Percentiles rank a stretch among this genome's conserved stretches.
Conservation (phyloP, 192 early-diverging fungal genomes). For the Spinellus fusiger region DNA sequence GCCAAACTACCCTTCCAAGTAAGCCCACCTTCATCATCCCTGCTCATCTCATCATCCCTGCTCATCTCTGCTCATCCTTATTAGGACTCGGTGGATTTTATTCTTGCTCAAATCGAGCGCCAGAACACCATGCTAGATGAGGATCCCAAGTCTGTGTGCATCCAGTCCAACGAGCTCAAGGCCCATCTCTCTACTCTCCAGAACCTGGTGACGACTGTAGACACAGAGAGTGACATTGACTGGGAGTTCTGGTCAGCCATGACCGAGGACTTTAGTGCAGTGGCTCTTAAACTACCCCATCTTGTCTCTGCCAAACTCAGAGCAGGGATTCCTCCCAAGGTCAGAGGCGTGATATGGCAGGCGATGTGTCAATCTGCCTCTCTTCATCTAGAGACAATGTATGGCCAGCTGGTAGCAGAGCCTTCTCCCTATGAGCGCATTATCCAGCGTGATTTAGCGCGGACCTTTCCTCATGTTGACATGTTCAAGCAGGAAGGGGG, state of each 20-base stretch:
- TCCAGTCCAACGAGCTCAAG: constrained; percentile 48
- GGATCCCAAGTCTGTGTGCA: constrained; percentile 52
- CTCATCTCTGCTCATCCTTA: background rate
- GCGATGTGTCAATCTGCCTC: constrained; percentile 80
- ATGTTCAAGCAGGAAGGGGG: constrained; percentile 81
- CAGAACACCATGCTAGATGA: constrained; percentile 48
- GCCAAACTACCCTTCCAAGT: constrained; percentile 49
- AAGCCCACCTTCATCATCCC: background rate
- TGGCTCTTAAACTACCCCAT: constrained; percentile 60
- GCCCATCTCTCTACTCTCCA: constrained; percentile 49
- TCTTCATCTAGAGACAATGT: constrained; percentile 74
- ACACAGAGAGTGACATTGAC: constrained; percentile 30
- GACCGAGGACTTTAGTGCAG: constrained; percentile 65
- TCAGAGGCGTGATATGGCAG: constrained; percentile 89
- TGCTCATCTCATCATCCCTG: constrained; percentile 1
- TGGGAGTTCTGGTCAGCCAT: constrained; percentile 80
- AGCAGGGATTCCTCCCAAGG: constrained; percentile 71
- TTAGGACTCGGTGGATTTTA: constrained; percentile 46
- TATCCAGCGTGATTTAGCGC: constrained; percentile 86
- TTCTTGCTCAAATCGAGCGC: constrained; percentile 50
- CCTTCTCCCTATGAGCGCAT: constrained; percentile 80
- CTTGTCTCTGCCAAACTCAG: constrained; percentile 64
- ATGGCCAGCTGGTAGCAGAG: constrained; percentile 70
- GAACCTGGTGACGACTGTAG: constrained; percentile 33
- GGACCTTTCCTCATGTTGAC: constrained; percentile 87